These are phyloP conservation scores for Zychaea mexicana DNA, from an alignment of 371 early-diverging fungal genomes.

Conservation along the genomic window DNA sequence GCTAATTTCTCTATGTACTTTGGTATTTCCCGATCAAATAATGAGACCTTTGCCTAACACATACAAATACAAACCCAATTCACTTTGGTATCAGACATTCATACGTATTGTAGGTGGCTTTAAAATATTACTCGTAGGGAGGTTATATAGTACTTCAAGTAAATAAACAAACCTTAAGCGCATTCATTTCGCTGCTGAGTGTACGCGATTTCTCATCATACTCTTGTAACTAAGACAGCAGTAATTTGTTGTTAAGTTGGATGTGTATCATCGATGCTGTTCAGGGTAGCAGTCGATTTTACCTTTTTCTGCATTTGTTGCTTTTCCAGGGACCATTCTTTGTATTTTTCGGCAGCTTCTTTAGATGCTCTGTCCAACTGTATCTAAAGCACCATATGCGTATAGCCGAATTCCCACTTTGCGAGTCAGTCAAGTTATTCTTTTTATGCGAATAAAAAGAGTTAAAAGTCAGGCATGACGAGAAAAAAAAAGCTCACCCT, in stretches of 20 bases:
- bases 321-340: constrained; percentile 1
- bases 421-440: neutral
- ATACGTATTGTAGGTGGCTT: too few relatives aligned
- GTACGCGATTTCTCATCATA: neutral
- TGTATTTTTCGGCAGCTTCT: neutral
- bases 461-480: neutral
- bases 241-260: too few relatives aligned
- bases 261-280: neutral
- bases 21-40: constrained; percentile 1
- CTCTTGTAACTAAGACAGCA: neutral
- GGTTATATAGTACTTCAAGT: too few relatives aligned
- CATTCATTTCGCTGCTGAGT: neutral
- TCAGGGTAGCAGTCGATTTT: neutral
- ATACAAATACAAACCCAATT: neutral
- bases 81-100: too few relatives aligned
- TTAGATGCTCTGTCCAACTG: neutral
- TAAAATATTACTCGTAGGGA: too few relatives aligned
- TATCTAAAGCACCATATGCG: neutral
- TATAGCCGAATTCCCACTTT: neutral
- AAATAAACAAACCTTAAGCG: neutral
- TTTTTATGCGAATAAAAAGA: neutral
- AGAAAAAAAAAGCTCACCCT: neutral
- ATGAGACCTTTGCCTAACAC: neutral
- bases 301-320: constrained; percentile 4
- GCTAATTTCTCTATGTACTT: neutral